phyloP scores from a whole-genome alignment of 1,139 yeast species.

The Magnusiomyces paraingens region DNA sequence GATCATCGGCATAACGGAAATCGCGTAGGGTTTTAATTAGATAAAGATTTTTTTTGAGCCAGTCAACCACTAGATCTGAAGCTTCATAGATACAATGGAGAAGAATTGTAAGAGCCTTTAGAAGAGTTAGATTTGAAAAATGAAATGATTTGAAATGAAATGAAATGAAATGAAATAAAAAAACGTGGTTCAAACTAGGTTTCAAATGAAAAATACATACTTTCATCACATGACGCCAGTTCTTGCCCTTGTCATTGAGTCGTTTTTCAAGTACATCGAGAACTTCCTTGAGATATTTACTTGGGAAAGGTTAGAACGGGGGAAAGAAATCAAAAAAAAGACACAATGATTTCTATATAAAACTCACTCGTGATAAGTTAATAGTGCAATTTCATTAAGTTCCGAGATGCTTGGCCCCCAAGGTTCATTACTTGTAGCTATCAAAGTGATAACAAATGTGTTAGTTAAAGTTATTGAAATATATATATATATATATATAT shows the following conservation, averaged over 20 bases:
- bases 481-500: too few species aligned
- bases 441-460: neutral
- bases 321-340: neutral
- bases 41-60: conserved; percentile 78
- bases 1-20: conserved; percentile 29
- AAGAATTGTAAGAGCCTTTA: conserved; percentile 63
- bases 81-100: conserved; percentile 85
- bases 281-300: conserved; percentile 44
- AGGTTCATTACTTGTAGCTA: conserved; percentile 75
- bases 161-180: too few species aligned
- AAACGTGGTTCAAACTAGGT: too few species aligned
- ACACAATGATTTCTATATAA: neutral
- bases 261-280: conserved; percentile 85
- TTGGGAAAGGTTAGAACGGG: conserved; percentile 47
- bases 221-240: conserved; percentile 84
- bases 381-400: conserved; percentile 68
- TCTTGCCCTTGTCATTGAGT: conserved; percentile 77
- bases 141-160: neutral
- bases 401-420: conserved; percentile 69
- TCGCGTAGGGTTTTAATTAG: conserved; percentile 68
- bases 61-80: conserved; percentile 74
- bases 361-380: conserved; percentile 49
- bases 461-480: too few species aligned
- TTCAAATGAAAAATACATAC: conserved; percentile 12
- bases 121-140: neutral